A percentile compares a stretch with the other conserved stretches of the same genome.
These are phyloP conservation scores for Colletotrichum australisinense DNA, from an alignment of 2,329 filamentous ascomycete species.

Conservation along the genomic window DNA sequence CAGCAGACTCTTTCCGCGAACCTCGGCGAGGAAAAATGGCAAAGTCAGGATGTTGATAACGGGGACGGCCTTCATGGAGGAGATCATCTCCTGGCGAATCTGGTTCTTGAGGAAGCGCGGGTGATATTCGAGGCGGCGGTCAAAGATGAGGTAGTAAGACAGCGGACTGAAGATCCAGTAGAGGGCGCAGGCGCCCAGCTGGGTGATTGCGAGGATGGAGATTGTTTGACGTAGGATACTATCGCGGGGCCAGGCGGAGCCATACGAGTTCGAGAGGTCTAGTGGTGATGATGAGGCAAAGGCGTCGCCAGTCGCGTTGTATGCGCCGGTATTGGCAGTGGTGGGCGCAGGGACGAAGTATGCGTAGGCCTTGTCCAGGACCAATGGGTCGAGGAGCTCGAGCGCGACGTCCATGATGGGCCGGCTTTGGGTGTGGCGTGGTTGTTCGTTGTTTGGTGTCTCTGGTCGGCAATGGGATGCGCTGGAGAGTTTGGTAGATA, in stretches of 20 bases:
- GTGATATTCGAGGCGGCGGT: constrained; percentile 57
- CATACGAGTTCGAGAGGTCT: constrained; percentile 19
- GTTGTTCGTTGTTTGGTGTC: neutral
- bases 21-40: constrained; percentile 58
- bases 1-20: constrained; percentile 57
- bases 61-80: constrained; percentile 55
- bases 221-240: constrained; percentile 52
- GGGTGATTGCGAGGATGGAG: constrained; percentile 52
- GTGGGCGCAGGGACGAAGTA: constrained; percentile 46
- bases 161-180: constrained; percentile 78
- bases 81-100: constrained; percentile 55
- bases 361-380: constrained; percentile 54
- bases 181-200: constrained; percentile 47
- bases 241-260: constrained; percentile 52
- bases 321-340: neutral
- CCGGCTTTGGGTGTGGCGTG: constrained; percentile 6
- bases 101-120: constrained; percentile 61
- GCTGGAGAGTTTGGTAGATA: no score
- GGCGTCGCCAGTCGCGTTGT: constrained; percentile 33
- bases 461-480: neutral
- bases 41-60: constrained; percentile 57
- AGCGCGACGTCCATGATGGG: constrained; percentile 51
- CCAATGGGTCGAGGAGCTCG: constrained; percentile 53
- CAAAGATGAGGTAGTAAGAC: constrained; percentile 77
- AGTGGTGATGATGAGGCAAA: constrained; percentile 5